A percentile compares a stretch with the other conserved stretches of the same genome.
Conservation (phyloP, 768 basidiomycete species). For the Pleurotus sapidus region DNA sequence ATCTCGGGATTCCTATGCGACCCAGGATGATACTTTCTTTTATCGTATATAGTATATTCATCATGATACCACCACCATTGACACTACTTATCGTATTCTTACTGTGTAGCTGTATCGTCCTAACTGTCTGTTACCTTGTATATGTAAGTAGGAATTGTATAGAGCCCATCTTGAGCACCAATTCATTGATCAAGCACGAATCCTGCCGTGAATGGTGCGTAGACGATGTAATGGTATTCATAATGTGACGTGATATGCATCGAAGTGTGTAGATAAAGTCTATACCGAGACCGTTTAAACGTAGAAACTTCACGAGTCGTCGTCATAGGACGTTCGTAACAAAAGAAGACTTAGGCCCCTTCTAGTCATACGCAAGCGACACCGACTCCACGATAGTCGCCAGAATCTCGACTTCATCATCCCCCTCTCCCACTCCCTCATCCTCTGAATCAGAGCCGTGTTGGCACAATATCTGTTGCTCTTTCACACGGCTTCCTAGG, state of each 20-base stretch:
- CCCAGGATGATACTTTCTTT: neutral
- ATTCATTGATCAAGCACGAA: too few relatives aligned
- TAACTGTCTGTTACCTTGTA: neutral
- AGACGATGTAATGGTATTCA: too few relatives aligned
- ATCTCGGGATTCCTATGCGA: neutral
- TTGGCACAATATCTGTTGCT: neutral
- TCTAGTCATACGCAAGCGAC: constrained; percentile 8
- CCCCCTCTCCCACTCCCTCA: neutral
- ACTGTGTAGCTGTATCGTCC: neutral
- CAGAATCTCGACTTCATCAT: constrained; percentile 26
- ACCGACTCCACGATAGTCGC: constrained; percentile 22
- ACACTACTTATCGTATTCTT: neutral
- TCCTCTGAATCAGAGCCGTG: constrained; percentile 24
- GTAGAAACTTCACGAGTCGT: too few relatives aligned
- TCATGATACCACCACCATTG: too few relatives aligned
- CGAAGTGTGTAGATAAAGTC: too few relatives aligned
- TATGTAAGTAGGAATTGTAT: neutral
- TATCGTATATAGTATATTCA: too few relatives aligned
- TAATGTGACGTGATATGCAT: too few relatives aligned
- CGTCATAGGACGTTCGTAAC: neutral
- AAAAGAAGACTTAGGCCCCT: neutral
- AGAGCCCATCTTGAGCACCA: too few relatives aligned
- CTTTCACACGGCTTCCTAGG: neutral
- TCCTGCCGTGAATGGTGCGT: too few relatives aligned
- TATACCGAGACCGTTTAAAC: too few relatives aligned